Conservation (phyloP, 108 stramenopile species). For the Skeletonema costatum region DNA sequence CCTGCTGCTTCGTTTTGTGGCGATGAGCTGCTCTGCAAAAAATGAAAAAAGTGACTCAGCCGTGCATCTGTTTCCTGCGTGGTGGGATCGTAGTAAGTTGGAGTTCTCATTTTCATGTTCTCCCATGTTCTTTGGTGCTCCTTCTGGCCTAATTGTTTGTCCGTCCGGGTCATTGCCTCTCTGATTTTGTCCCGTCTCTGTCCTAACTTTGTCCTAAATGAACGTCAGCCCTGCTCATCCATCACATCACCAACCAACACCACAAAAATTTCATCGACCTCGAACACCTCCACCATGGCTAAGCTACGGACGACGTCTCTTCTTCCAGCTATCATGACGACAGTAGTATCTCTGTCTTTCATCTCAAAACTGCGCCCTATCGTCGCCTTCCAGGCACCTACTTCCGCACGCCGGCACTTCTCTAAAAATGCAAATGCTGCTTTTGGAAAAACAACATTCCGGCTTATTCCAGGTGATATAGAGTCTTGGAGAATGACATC, state of each 20-base stretch:
- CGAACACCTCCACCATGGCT: background rate
- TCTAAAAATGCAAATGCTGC: slow-evolving; percentile 14
- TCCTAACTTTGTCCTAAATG: no score
- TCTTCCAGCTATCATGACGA: background rate
- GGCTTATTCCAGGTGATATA: slow-evolving; percentile 15
- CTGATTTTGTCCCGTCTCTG: no score
- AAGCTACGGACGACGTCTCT: background rate
- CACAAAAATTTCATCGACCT: no score
- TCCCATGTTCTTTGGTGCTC: no score
- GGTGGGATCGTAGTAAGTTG: no score
- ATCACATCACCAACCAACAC: background rate
- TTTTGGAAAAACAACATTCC: slow-evolving; percentile 27
- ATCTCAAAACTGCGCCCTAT: background rate
- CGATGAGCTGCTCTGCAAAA: no score
- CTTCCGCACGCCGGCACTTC: background rate
- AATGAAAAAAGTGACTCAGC: no score
- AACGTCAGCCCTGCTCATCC: background rate
- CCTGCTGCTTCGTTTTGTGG: no score
- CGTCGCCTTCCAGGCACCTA: background rate
- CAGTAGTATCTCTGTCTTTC: background rate
- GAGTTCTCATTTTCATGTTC: no score
- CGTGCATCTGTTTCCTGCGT: no score
- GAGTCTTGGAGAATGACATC: slow-evolving; percentile 22
- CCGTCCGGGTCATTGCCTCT: no score
- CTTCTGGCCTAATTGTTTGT: no score